These are phyloP conservation scores for Chamaecyparis obtusa DNA, from an alignment of 75 land plant genomes.

Conservation along the genomic window DNA sequence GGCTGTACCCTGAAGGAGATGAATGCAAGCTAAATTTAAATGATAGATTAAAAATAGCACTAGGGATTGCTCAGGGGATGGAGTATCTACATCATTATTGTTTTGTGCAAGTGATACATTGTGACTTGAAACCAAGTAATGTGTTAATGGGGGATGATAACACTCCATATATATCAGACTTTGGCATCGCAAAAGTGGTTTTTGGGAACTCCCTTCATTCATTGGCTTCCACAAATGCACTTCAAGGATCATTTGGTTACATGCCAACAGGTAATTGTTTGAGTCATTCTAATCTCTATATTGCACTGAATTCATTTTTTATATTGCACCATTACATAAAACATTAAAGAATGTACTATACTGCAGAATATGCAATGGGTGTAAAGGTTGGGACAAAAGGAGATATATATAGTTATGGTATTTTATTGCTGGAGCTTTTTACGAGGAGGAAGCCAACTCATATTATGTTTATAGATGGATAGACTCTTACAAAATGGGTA, in stretches of 20 bases:
- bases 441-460: background rate
- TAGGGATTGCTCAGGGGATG: too few relatives aligned
- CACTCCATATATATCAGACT: background rate
- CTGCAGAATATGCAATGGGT: background rate
- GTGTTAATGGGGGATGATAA: background rate
- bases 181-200: background rate
- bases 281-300: background rate
- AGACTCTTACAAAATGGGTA: background rate
- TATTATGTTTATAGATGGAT: background rate
- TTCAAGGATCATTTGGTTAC: background rate
- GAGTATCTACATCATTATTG: too few relatives aligned
- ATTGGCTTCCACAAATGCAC: background rate
- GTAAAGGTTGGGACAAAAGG: background rate
- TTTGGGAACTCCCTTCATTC: background rate
- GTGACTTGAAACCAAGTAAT: too few relatives aligned
- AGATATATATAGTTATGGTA: background rate
- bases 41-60: too few relatives aligned
- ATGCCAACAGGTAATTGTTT: background rate
- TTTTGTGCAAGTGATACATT: too few relatives aligned
- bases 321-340: background rate
- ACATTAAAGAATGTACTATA: background rate
- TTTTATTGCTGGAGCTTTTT: background rate
- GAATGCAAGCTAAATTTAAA: too few relatives aligned
- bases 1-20: too few relatives aligned
- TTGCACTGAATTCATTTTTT: too few relatives aligned